Evolutionary conservation across 441 rosid genomes (phyloP).

Genomic region (Arabidopsis lyrata): DNA sequence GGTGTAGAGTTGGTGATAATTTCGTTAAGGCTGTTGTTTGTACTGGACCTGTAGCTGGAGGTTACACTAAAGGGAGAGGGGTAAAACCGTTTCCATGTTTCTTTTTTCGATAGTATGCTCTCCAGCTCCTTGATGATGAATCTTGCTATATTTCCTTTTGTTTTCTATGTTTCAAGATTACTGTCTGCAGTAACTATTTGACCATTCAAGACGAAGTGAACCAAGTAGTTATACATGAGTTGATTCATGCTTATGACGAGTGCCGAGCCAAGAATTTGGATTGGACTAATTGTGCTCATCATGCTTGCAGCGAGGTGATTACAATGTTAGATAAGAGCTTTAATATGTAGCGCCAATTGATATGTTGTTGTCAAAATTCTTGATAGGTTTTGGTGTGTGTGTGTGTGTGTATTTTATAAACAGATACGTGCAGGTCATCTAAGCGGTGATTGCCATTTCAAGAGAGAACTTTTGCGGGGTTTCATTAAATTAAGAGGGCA

Average conservation of each 20-base stretch:
- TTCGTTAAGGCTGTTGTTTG: constrained; percentile 77
- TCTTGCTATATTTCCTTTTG: constrained; percentile 3
- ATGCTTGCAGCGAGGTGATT: constrained; percentile 93
- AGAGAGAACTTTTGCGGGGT: constrained; percentile 86
- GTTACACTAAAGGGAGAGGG: constrained; percentile 71
- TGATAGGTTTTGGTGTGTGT: constrained; percentile 15
- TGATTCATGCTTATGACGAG: constrained; percentile 89
- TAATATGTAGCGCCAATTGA: background rate
- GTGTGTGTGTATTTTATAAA: constrained; percentile 1
- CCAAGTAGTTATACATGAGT: constrained; percentile 86
- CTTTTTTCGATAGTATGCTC: background rate
- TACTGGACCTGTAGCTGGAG: constrained; percentile 59
- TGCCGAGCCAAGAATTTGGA: constrained; percentile 90
- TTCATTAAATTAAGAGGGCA: constrained; percentile 79
- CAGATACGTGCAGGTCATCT: constrained; percentile 92
- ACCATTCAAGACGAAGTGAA: constrained; percentile 78
- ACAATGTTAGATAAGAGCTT: constrained; percentile 18
- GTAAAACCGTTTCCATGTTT: constrained; percentile 42
- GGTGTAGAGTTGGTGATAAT: constrained; percentile 76
- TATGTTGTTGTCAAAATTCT: constrained; percentile 6
- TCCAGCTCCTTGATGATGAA: constrained; percentile 18
- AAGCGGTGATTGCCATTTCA: constrained; percentile 96
- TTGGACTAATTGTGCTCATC: constrained; percentile 93
- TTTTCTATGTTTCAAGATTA: constrained; percentile 54
- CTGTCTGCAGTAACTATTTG: constrained; percentile 81